A percentile compares a stretch with the other conserved stretches of the same genome.
phyloP scores from a whole-genome alignment of 1,284 basidiomycete genomes.

The Tilletiopsis washingtonensis region DNA sequence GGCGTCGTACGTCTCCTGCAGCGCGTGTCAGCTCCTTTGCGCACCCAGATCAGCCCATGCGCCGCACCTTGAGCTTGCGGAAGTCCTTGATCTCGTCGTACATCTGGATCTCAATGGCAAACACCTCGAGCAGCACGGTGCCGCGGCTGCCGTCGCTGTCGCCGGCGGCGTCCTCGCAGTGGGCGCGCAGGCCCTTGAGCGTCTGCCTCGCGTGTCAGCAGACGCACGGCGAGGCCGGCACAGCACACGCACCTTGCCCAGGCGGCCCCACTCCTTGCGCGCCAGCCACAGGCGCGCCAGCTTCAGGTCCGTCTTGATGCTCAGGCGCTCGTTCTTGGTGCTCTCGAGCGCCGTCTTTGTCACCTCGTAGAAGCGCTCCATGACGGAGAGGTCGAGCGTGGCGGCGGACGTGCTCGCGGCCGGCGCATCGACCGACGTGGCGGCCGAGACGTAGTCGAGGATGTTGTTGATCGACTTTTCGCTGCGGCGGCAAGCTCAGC shows the following conservation, averaged over 20 bases:
- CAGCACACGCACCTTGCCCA: constrained; percentile 50
- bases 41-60: not conserved
- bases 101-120: constrained; percentile 98
- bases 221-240: not conserved
- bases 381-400: constrained; percentile 69
- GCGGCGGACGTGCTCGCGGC: constrained; percentile 32
- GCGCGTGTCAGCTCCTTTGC: too few species aligned
- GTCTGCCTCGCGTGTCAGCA: constrained; percentile 21
- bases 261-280: constrained; percentile 75
- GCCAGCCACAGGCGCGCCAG: constrained; percentile 96
- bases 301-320: constrained; percentile 92
- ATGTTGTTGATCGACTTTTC: constrained; percentile 99
- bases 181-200: constrained; percentile 50
- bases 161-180: constrained; percentile 56
- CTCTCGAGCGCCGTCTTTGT: constrained; percentile 84
- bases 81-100: constrained; percentile 91
- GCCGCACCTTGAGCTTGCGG: constrained; percentile 76
- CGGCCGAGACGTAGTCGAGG: constrained; percentile 83
- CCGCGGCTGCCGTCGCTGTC: constrained; percentile 78
- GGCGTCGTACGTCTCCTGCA: constrained; percentile 85
- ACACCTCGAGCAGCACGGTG: constrained; percentile 91
- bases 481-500: constrained; percentile 8
- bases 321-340: constrained; percentile 92
- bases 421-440: constrained; percentile 4
- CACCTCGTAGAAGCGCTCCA: constrained; percentile 90